Conservation (phyloP, 2,329 filamentous ascomycete genomes). For the Lasiodiplodia sp. region DNA sequence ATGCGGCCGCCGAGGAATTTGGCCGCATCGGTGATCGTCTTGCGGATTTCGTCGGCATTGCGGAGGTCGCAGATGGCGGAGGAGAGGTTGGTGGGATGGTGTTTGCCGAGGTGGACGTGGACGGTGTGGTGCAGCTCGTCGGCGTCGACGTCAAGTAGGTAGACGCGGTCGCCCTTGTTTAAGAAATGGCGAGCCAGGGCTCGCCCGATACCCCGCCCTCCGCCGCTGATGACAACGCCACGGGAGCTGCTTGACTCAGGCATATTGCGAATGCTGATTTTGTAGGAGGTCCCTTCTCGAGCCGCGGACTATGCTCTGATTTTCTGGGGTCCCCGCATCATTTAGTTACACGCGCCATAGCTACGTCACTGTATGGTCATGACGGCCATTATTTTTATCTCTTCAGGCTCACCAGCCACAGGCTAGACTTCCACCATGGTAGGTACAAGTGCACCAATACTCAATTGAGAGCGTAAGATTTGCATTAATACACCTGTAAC, state of each 20-base stretch:
- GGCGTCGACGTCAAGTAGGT: constrained; percentile 45
- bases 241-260: neutral
- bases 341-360: neutral
- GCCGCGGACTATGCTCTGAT: neutral
- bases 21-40: constrained; percentile 51
- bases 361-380: neutral
- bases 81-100: constrained; percentile 39
- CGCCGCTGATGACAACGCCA: constrained; percentile 52
- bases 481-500: too few relatives aligned
- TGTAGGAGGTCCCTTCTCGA: neutral
- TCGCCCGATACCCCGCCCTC: constrained; percentile 58
- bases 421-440: too few relatives aligned
- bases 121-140: constrained; percentile 38
- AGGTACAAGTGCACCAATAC: too few relatives aligned
- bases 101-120: constrained; percentile 42
- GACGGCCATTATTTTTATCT: neutral
- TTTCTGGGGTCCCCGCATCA: neutral
- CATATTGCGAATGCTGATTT: neutral
- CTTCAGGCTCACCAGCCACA: too few relatives aligned
- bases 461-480: too few relatives aligned
- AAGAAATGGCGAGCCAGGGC: constrained; percentile 53
- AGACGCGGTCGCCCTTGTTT: constrained; percentile 50
- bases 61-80: constrained; percentile 55
- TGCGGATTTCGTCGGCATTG: constrained; percentile 50
- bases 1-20: constrained; percentile 52